Percentiles rank a stretch among this genome's conserved stretches.
Evolutionary conservation across 805 yeast species (phyloP).

Genomic region (Yarrowia osloensis): DNA sequence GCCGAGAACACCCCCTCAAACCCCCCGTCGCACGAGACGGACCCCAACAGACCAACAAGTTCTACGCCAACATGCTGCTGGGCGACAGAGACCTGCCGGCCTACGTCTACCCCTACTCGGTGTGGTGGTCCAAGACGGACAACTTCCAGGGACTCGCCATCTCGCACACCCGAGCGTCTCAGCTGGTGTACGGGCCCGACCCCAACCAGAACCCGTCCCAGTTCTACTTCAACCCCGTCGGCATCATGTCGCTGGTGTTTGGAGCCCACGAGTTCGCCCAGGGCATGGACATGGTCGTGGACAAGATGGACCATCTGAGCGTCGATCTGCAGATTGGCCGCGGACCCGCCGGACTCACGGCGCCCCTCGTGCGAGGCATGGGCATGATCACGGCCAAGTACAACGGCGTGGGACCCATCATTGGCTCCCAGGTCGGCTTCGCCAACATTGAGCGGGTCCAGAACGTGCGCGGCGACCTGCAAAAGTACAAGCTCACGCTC

Average conservation of each 20-base stretch:
- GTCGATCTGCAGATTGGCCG: conserved; percentile 35
- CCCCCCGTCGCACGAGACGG: conserved; percentile 10
- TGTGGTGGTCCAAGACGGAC: conserved; percentile 53
- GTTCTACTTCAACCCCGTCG: conserved; percentile 60
- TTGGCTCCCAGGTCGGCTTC: conserved; percentile 65
- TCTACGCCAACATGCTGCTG: conserved; percentile 65
- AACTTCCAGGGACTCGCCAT: conserved; percentile 61
- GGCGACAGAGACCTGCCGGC: conserved; percentile 56
- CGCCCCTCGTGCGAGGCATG: conserved; percentile 61
- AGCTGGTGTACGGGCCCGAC: conserved; percentile 51
- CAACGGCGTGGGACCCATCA: conserved; percentile 37
- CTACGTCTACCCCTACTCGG: conserved; percentile 67
- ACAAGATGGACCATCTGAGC: conserved; percentile 42
- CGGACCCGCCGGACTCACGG: conserved; percentile 31
- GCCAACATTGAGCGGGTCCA: conserved; percentile 49
- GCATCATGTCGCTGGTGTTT: conserved; percentile 56
- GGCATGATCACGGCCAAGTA: conserved; percentile 58
- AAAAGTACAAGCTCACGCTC: conserved; percentile 58
- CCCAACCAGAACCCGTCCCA: conserved; percentile 49
- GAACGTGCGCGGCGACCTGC: conserved; percentile 46
- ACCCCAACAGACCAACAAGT: conserved; percentile 60
- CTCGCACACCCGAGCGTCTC: conserved; percentile 53
- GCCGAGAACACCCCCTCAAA: conserved; percentile 23
- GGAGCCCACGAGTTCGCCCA: conserved; percentile 53
- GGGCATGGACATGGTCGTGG: conserved; percentile 48